phyloP scores from a whole-genome alignment of 352 stramenopile species.

The Phytophthora citricola region DNA sequence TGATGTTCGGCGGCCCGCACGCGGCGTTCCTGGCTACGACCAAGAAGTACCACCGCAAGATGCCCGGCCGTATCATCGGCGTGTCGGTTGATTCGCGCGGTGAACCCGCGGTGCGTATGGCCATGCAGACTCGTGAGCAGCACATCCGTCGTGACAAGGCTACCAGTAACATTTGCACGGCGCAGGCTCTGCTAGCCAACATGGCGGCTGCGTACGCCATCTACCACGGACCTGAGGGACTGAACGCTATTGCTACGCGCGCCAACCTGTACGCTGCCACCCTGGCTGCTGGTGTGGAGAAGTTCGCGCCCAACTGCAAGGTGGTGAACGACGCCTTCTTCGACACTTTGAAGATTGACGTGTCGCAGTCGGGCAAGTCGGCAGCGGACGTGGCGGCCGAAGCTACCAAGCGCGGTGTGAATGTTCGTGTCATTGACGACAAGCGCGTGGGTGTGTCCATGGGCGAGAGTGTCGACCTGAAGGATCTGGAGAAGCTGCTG shows the following conservation, averaged over 20 bases:
- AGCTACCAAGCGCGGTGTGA: slow-evolving; percentile 77
- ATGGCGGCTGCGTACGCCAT: slow-evolving; percentile 98
- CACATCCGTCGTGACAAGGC: slow-evolving; percentile 99
- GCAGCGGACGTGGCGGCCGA: slow-evolving; percentile 78
- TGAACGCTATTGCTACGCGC: slow-evolving; percentile 93
- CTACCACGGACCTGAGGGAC: slow-evolving; percentile 98
- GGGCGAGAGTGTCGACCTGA: slow-evolving; percentile 95
- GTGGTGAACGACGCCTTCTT: slow-evolving; percentile 92
- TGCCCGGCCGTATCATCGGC: slow-evolving; percentile 99
- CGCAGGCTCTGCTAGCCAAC: slow-evolving; percentile 98
- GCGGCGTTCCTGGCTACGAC: slow-evolving; percentile 97
- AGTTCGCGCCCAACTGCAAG: slow-evolving; percentile 60
- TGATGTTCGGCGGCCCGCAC: slow-evolving; percentile 99
- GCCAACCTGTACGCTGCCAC: slow-evolving; percentile 94
- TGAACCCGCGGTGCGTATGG: slow-evolving; percentile 97
- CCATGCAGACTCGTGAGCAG: slow-evolving; percentile 99
- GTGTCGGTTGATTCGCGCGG: slow-evolving; percentile 97
- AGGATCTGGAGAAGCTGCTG: slow-evolving; percentile 92
- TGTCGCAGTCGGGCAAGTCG: slow-evolving; percentile 83
- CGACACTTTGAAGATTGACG: slow-evolving; percentile 95
- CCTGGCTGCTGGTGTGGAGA: slow-evolving; percentile 91
- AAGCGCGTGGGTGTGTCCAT: slow-evolving; percentile 95
- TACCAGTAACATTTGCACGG: slow-evolving; percentile 99
- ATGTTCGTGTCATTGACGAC: slow-evolving; percentile 88
- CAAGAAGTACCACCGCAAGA: slow-evolving; percentile 96